Percentiles rank a stretch among this genome's conserved stretches.
These are phyloP conservation scores for Albugo laibachii DNA, from an alignment of 352 stramenopile species.

Conservation along the genomic window DNA sequence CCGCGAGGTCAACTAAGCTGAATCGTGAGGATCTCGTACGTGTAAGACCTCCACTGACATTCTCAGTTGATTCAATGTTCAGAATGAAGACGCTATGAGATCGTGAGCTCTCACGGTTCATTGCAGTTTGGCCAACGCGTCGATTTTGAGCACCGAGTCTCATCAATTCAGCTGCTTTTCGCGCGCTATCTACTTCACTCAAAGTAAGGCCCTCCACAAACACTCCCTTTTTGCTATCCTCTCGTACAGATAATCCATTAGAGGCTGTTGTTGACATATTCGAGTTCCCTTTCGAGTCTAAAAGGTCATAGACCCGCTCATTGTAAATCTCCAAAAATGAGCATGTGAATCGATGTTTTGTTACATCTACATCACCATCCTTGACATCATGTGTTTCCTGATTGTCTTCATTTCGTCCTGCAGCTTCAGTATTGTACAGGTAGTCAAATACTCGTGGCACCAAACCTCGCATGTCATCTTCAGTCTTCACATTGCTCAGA, in stretches of 20 bases:
- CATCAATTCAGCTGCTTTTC: conserved; percentile 61
- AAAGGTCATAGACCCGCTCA: conserved; percentile 84
- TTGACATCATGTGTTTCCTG: no score
- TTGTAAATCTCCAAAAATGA: conserved; percentile 94
- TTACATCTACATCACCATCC: background rate
- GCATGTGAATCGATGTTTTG: conserved; percentile 49
- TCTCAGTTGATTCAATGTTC: conserved; percentile 50
- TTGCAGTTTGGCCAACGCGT: conserved; percentile 58
- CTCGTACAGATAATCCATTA: conserved; percentile 31
- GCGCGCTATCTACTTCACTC: conserved; percentile 38
- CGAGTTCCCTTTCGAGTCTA: conserved; percentile 42
- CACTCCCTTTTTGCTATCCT: conserved; percentile 52
- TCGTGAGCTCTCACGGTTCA: conserved; percentile 71
- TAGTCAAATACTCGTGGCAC: conserved; percentile 71
- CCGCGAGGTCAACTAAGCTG: conserved; percentile 96
- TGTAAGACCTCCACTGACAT: conserved; percentile 24
- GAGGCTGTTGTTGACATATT: conserved; percentile 9
- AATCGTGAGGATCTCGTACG: conserved; percentile 79
- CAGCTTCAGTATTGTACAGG: conserved; percentile 18
- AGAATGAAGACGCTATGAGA: conserved; percentile 76
- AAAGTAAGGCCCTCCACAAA: conserved; percentile 63
- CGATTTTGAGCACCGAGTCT: conserved; percentile 50
- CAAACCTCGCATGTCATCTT: conserved; percentile 22
- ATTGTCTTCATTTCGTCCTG: conserved; percentile 4
- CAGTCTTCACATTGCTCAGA: conserved; percentile 12